Percentiles rank a stretch among this genome's conserved stretches.
Evolutionary conservation across 2,329 filamentous ascomycete genomes (phyloP).

Genomic region (Colletotrichum gloeosporioides): DNA sequence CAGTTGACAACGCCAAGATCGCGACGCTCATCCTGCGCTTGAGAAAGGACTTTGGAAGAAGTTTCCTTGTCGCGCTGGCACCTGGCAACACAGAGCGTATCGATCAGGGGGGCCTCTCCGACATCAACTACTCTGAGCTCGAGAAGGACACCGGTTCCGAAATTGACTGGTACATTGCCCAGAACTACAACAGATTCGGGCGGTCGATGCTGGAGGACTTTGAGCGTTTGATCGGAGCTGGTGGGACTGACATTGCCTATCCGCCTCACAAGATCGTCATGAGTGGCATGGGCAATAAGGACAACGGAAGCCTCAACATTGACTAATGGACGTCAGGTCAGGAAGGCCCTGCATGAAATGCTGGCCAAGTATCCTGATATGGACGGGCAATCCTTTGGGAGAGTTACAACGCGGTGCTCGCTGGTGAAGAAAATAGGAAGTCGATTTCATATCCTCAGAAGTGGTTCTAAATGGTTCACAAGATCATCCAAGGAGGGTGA

Average conservation of each 20-base stretch:
- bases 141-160: not conserved
- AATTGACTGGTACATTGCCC: not conserved
- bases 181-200: not conserved
- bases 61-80: accelerated
- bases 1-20: not conserved
- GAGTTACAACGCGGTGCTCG: not conserved
- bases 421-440: not conserved
- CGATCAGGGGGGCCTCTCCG: not conserved
- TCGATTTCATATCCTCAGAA: not conserved
- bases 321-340: not conserved
- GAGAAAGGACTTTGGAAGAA: not conserved
- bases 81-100: not conserved
- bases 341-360: not conserved
- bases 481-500: not conserved
- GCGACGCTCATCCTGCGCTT: not conserved
- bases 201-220: not conserved
- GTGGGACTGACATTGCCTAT: no score
- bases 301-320: not conserved
- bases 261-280: not conserved
- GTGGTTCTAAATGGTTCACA: not conserved
- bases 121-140: not conserved
- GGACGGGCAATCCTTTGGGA: not conserved
- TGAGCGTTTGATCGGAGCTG: not conserved
- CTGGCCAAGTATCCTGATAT: not conserved
- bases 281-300: not conserved